Conservation (phyloP, 306 rosid genomes). For the Quercus mongolica region DNA sequence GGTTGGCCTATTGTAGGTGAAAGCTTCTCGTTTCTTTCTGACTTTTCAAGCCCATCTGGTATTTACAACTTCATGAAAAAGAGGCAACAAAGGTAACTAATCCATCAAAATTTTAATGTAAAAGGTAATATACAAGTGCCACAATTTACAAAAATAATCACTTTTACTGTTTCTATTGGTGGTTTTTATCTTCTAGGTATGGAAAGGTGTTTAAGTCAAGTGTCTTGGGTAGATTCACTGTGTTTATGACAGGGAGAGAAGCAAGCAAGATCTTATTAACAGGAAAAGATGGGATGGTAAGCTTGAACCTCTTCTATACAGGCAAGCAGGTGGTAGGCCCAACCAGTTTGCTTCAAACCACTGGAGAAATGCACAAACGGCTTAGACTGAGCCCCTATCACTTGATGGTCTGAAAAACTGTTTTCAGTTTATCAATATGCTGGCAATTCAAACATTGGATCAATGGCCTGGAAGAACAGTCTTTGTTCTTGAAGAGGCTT, state of each 20-base stretch:
- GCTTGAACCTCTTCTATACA: constrained; percentile 73
- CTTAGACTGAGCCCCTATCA: constrained; percentile 73
- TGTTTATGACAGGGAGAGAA: constrained; percentile 88
- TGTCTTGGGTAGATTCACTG: constrained; percentile 72
- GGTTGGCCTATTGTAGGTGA: constrained; percentile 91
- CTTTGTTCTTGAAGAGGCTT: constrained; percentile 71
- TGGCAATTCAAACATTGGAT: constrained; percentile 59
- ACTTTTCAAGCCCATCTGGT: constrained; percentile 76
- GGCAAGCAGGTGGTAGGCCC: constrained; percentile 82
- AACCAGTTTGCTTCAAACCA: constrained; percentile 75
- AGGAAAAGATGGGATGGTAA: constrained; percentile 80
- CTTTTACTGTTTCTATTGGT: neutral
- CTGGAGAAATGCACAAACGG: constrained; percentile 76
- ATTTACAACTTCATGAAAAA: constrained; percentile 73
- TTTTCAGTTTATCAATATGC: constrained; percentile 66
- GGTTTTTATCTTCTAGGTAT: constrained; percentile 35
- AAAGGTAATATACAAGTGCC: neutral
- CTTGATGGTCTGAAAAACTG: constrained; percentile 70
- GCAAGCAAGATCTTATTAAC: constrained; percentile 73
- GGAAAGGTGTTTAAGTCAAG: constrained; percentile 80
- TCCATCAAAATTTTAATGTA: neutral
- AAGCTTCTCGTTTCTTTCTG: constrained; percentile 64
- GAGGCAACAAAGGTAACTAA: constrained; percentile 69
- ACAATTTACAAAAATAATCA: neutral
- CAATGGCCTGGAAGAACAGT: constrained; percentile 58